These are phyloP conservation scores for Chlorella ohadii DNA, from an alignment of 139 green algal species.

Conservation along the genomic window DNA sequence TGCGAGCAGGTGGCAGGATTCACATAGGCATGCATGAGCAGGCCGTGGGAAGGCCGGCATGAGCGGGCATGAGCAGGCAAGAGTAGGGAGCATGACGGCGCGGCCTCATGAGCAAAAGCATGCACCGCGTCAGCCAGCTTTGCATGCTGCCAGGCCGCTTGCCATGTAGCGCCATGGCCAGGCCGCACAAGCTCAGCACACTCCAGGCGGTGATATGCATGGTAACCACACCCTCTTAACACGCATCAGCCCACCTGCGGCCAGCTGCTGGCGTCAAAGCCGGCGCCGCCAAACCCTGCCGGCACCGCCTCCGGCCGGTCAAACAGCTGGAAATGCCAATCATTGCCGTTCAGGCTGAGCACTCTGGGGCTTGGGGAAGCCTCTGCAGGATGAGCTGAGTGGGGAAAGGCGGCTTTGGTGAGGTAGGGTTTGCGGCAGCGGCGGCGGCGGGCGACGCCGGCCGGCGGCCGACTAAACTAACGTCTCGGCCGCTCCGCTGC, in stretches of 20 bases:
- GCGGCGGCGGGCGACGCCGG: neutral
- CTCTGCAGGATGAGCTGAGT: neutral
- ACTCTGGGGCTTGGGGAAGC: neutral
- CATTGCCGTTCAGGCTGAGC: conserved; percentile 53
- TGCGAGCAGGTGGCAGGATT: no score
- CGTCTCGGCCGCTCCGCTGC: neutral
- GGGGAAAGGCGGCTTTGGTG: neutral
- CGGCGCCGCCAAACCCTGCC: conserved; percentile 42
- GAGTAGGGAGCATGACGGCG: no score
- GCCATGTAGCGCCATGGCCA: neutral
- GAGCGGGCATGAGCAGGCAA: neutral
- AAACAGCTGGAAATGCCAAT: conserved; percentile 77
- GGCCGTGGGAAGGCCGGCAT: neutral
- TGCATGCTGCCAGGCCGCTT: no score
- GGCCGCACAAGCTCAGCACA: no score
- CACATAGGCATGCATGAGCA: no score
- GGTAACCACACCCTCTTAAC: no score
- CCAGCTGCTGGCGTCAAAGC: conserved; percentile 62
- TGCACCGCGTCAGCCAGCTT: no score
- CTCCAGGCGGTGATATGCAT: no score
- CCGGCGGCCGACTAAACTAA: neutral
- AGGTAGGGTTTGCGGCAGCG: neutral
- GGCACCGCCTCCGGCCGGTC: conserved; percentile 63
- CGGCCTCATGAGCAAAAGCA: no score
- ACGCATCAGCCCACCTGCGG: conserved; percentile 26